These are phyloP conservation scores for Lomentospora prolificans DNA, from an alignment of 2,329 filamentous ascomycete species.

Conservation along the genomic window DNA sequence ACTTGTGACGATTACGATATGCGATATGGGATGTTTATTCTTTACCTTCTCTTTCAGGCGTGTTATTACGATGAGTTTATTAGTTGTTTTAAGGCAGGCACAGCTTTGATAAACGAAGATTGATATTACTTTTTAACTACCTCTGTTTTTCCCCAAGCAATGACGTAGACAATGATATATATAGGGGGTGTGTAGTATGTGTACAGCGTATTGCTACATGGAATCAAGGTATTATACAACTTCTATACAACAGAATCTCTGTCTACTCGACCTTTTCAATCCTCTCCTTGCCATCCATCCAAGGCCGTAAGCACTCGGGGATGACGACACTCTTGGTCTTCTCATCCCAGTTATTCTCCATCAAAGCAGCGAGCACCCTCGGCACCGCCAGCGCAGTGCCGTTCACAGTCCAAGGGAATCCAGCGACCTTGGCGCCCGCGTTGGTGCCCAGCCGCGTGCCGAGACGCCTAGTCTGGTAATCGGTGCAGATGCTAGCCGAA, in stretches of 20 bases:
- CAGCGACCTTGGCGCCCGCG: constrained; percentile 13
- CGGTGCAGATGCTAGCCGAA: constrained; percentile 80
- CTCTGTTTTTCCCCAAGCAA: too few relatives aligned
- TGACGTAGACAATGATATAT: too few relatives aligned
- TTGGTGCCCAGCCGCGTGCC: constrained; percentile 54
- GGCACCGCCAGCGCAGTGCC: constrained; percentile 90
- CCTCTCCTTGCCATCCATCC: constrained; percentile 67
- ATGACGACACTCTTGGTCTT: constrained; percentile 55
- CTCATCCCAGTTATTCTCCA: constrained; percentile 88
- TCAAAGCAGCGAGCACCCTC: constrained; percentile 73
- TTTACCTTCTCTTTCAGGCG: background rate
- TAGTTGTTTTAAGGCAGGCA: too few relatives aligned
- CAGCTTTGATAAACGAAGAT: too few relatives aligned
- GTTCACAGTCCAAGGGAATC: constrained; percentile 84
- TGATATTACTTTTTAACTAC: too few relatives aligned
- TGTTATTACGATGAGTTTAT: background rate
- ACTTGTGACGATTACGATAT: constrained; percentile 1
- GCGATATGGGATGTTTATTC: background rate
- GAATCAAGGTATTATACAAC: too few relatives aligned
- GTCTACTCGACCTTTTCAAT: constrained; percentile 34
- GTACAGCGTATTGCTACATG: too few relatives aligned
- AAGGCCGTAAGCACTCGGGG: constrained; percentile 69
- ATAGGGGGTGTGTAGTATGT: too few relatives aligned
- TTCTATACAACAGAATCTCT: background rate
- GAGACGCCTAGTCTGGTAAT: constrained; percentile 82